Evolutionary conservation across 2,329 filamentous ascomycete genomes (phyloP).

Genomic region (Metarhizium anisopliae): DNA sequence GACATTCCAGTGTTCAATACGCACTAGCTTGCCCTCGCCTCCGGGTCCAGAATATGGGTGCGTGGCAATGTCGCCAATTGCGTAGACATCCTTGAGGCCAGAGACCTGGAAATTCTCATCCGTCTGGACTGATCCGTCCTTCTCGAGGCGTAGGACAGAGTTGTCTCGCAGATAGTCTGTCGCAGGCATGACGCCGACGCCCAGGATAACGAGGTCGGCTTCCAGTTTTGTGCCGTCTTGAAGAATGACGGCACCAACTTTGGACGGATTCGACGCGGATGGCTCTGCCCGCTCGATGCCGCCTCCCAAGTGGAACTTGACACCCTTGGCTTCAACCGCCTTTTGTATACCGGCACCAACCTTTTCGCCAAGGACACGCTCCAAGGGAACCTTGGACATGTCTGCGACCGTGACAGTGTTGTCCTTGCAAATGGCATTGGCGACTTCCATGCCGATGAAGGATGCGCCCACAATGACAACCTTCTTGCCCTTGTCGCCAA

Average conservation of each 20-base stretch:
- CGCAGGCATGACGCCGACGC: slow-evolving; percentile 78
- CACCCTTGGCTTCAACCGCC: slow-evolving; percentile 71
- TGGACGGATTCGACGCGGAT: slow-evolving; percentile 54
- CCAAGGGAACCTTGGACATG: slow-evolving; percentile 77
- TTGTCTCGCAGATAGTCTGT: slow-evolving; percentile 76
- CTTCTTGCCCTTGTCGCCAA: slow-evolving; percentile 80
- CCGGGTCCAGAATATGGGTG: slow-evolving; percentile 92
- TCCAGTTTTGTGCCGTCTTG: slow-evolving; percentile 79
- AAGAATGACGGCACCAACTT: slow-evolving; percentile 71
- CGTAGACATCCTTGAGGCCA: slow-evolving; percentile 76
- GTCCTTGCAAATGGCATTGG: slow-evolving; percentile 68
- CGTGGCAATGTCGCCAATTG: slow-evolving; percentile 89
- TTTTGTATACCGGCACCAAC: slow-evolving; percentile 76
- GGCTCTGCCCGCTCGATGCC: slow-evolving; percentile 76
- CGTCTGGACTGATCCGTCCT: slow-evolving; percentile 78
- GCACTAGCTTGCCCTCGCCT: slow-evolving; percentile 59
- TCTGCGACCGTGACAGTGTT: slow-evolving; percentile 83
- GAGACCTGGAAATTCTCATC: slow-evolving; percentile 71
- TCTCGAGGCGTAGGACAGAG: slow-evolving; percentile 57
- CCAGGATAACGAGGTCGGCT: slow-evolving; percentile 85
- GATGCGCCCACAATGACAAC: slow-evolving; percentile 86
- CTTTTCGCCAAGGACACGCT: slow-evolving; percentile 73
- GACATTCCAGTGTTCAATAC: slow-evolving; percentile 98
- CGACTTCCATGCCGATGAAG: slow-evolving; percentile 98
- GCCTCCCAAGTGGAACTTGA: slow-evolving; percentile 80